Conservation (phyloP, 331 rosid species). For the Quercus lobata region DNA sequence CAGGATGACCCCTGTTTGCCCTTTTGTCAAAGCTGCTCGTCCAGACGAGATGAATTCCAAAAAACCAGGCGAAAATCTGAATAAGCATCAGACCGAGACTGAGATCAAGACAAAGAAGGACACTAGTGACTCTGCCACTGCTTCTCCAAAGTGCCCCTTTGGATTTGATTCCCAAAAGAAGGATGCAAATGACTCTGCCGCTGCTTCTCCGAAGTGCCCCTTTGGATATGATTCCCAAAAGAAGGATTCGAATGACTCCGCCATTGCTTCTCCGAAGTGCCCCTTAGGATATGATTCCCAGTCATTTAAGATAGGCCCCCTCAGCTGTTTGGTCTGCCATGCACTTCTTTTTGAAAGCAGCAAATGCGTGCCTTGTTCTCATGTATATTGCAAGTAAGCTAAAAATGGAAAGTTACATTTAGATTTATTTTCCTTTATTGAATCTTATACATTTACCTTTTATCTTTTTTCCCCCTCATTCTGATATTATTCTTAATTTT, state of each 20-base stretch:
- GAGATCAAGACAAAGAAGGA: conserved; percentile 48
- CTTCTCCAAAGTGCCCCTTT: conserved; percentile 76
- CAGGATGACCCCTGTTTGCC: conserved; percentile 56
- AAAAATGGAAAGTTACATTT: not conserved
- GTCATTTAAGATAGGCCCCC: conserved; percentile 88
- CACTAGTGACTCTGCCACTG: conserved; percentile 22
- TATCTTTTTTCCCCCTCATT: not conserved
- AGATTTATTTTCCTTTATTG: not conserved
- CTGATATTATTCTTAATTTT: conserved; percentile 10
- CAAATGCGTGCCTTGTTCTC: conserved; percentile 90
- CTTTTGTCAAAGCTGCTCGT: conserved; percentile 56
- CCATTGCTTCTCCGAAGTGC: conserved; percentile 57
- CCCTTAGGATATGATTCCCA: conserved; percentile 89
- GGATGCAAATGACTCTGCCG: conserved; percentile 5
- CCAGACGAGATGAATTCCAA: conserved; percentile 41
- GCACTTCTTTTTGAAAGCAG: conserved; percentile 82
- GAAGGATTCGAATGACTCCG: not conserved
- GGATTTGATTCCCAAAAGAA: conserved; percentile 70
- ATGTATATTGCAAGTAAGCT: conserved; percentile 76
- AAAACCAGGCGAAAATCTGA: conserved; percentile 33
- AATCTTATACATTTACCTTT: not conserved
- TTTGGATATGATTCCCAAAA: conserved; percentile 74
- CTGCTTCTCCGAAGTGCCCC: conserved; percentile 66
- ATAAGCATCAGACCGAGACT: conserved; percentile 32
- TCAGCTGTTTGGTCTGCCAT: conserved; percentile 87